Percentiles rank a stretch among this genome's conserved stretches.
These are phyloP conservation scores for Thalassiosira delicatula DNA, from an alignment of 352 stramenopile species.

Conservation along the genomic window DNA sequence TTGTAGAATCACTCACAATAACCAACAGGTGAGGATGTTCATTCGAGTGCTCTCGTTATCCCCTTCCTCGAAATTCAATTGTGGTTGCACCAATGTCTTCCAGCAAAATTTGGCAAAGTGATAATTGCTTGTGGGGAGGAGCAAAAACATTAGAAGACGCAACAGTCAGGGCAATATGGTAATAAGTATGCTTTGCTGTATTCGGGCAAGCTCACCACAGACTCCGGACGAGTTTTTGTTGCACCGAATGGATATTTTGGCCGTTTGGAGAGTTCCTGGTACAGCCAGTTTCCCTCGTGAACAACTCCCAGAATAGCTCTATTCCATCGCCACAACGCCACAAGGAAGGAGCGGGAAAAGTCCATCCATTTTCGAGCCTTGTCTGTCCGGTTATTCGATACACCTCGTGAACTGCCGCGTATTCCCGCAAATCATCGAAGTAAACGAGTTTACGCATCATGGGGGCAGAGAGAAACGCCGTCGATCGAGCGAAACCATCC, in stretches of 20 bases:
- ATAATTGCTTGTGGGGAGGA: conserved; percentile 42
- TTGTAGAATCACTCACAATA: no score
- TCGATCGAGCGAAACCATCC: not conserved
- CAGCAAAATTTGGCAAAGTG: conserved; percentile 65
- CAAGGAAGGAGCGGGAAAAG: conserved; percentile 49
- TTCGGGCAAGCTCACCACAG: conserved; percentile 23
- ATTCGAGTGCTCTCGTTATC: not conserved
- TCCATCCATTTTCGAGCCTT: no score
- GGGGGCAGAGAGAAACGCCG: conserved; percentile 36
- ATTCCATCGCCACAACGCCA: conserved; percentile 53
- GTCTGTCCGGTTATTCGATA: conserved; percentile 52
- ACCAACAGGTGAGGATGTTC: no score
- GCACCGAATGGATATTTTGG: conserved; percentile 43
- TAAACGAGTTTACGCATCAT: conserved; percentile 43
- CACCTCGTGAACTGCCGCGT: conserved; percentile 35
- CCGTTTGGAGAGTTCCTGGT: conserved; percentile 42
- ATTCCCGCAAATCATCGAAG: conserved; percentile 60
- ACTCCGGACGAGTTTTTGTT: conserved; percentile 53
- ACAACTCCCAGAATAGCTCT: conserved; percentile 62
- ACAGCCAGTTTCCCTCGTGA: conserved; percentile 54
- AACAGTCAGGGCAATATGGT: no score
- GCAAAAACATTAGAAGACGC: no score
- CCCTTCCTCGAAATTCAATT: no score
- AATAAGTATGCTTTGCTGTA: not conserved
- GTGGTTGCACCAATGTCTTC: conserved; percentile 47